Evolutionary conservation across 2,329 filamentous ascomycete species (phyloP), one percentile per base, ranked within the genome.

Genomic region (Epichloe scottii): DNA sequence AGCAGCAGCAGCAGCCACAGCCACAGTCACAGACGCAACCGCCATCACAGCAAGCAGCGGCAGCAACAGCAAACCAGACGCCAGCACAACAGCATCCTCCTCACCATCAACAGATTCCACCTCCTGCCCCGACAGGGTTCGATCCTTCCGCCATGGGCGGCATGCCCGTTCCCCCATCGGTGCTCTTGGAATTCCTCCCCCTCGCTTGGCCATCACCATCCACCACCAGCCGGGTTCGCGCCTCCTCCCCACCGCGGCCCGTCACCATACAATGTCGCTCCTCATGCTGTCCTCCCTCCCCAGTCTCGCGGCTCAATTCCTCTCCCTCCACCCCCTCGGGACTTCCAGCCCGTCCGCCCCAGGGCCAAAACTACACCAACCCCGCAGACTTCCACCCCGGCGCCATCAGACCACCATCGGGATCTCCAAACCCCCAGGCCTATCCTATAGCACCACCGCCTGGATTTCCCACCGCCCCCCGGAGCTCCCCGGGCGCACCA

Each of bases 321-420:
- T 47, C 68, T 77, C 2, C 74, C 74, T 0, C 71, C 74, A 8
- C 69, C 74, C 74, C 75, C 0, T 70, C 73, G 1, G 75, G 75
- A 1, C 64, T 78, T 3, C 75, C 75, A 0, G 72, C 74, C 0
- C 66, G 75, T 15, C 75, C 74, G 3, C 74, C 74, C 0, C 71
- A 71, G 45, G 68, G 68, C 48, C 72, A 73, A 34, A 68, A 67
- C 23, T 76, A 67, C 58, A 69, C 66, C 45, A 74, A 73, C 53
- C 71, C 72, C 5, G 71, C 70, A 45, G 71, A 74, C 51, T 75
- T 71, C 60, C 73, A 75, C 54, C 72, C 71, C 0, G 70, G 69
- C 30, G 59, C 60, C 54, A 69, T 68, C 60, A 67, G 69, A 12
- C 67, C 68, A 4, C 64, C 67, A 7, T 64, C 64, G 15, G 69